phyloP scores from a whole-genome alignment of 139 green algal species.

The Eudorina sp. region DNA sequence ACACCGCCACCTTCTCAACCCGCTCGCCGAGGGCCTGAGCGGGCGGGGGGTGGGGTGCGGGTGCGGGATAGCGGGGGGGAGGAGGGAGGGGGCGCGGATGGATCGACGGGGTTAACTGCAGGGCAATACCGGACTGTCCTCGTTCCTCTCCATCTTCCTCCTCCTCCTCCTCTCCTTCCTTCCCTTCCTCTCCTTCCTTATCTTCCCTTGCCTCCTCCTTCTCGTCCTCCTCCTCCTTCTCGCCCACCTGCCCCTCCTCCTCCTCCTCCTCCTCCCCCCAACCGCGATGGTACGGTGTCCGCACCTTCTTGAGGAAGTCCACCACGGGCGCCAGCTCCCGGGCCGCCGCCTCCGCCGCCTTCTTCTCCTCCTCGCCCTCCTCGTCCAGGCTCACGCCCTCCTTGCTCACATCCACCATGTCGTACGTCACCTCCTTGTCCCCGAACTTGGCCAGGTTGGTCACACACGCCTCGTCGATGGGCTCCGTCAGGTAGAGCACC shows the following conservation, averaged over 20 bases:
- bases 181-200: too few species aligned
- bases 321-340: conserved; percentile 82
- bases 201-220: too few species aligned
- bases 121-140: too few species aligned
- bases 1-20: conserved; percentile 77
- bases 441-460: conserved; percentile 89
- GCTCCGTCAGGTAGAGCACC: conserved; percentile 95
- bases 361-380: conserved; percentile 47
- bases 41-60: neutral
- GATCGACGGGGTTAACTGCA: too few species aligned
- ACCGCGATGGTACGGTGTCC: too few species aligned
- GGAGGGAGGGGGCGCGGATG: neutral
- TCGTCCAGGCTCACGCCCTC: conserved; percentile 78
- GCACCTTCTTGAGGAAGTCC: conserved; percentile 89
- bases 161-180: too few species aligned
- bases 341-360: conserved; percentile 21
- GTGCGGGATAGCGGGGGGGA: neutral
- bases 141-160: too few species aligned
- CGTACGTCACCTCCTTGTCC: conserved; percentile 66
- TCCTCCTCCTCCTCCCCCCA: too few species aligned
- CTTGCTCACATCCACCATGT: conserved; percentile 94
- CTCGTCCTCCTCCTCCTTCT: too few species aligned
- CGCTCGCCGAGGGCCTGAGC: conserved; percentile 66
- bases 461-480: conserved; percentile 95
- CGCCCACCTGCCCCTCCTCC: too few species aligned